Base-by-base conservation (phyloP, 1,284 basidiomycete species). In the Meira nashicola region DNA sequence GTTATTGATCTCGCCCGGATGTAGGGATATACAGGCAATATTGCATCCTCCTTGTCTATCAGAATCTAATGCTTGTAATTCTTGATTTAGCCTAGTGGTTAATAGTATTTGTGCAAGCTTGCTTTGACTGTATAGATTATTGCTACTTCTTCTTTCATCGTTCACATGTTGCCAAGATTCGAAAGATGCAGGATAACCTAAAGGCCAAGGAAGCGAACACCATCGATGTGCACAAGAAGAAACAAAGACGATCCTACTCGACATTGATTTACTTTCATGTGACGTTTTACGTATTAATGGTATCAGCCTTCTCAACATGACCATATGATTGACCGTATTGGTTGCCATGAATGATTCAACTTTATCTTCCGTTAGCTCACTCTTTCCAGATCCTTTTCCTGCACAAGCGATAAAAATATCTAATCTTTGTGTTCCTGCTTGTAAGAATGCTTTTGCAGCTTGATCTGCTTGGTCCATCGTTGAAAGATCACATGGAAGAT, bases 1-100 rank as follows among this genome's bases (percentile, higher is more conserved):
- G 37, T 53, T 53, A 33, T 53, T 41, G 50, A 53, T n/a, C 50
- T 53, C 50, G 7, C 50, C 50, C 12, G 50, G 50, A 53, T 53
- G 50, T n/a, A 53, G 8, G 23, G 50, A 17, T 14, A 53, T 6
- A 39, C 50, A 53, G 39, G 17, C 28, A 28, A 53, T 53, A 23
- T 53, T 53, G 17, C 28, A 33, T 33, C 28, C 28, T 33, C 28
- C 28, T 33, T 3, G 28, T 33, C 28, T 3, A 33, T 33, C 28
- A 33, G 28, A 33, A 33, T 33, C 28, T 14, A 21, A 12, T 12
- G n/a, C 21, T 25, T 23, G n/a, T 14, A 48, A 25, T 12, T 17
- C 21, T 14, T 5, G 12, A 48, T 48, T 23, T 48, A 48, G 21
- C 21, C 21, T 2, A 7, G 6, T 48, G 3, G 23, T 3, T 19